Evolutionary conservation across 331 rosid species (phyloP).

Genomic region (Quercus lobata): DNA sequence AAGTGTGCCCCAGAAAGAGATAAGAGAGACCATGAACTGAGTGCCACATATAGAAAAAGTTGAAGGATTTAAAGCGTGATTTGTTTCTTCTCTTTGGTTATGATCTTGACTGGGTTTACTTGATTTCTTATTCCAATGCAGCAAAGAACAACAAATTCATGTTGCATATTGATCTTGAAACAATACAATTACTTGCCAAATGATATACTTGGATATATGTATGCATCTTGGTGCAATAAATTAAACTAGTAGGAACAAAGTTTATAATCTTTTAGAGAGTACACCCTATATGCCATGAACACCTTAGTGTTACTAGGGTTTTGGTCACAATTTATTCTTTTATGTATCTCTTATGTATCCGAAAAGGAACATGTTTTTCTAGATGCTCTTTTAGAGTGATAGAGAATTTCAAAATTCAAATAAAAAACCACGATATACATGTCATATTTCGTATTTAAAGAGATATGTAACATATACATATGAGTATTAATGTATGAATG

Average conservation of each 20-base stretch:
- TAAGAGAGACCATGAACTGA: neutral
- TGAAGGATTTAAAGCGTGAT: neutral
- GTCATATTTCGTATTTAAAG: neutral
- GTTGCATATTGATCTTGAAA: constrained; percentile 1
- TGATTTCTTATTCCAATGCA: constrained; percentile 17
- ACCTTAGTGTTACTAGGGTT: neutral
- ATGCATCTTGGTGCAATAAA: too few species aligned
- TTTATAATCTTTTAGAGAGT: too few species aligned
- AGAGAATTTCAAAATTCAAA: neutral
- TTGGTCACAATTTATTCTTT: neutral
- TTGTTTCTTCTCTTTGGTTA: constrained; percentile 6
- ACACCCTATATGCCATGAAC: too few species aligned
- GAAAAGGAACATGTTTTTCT: neutral
- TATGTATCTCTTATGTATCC: neutral
- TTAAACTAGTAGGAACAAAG: too few species aligned
- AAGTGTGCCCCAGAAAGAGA: constrained; percentile 13
- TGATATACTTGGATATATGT: too few species aligned
- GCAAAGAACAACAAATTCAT: constrained; percentile 25
- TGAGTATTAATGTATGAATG: constrained; percentile 1
- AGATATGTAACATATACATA: neutral
- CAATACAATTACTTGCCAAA: too few species aligned
- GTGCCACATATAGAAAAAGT: neutral
- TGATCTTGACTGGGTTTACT: neutral
- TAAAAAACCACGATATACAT: neutral
- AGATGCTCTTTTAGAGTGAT: neutral